Base-by-base conservation (phyloP, 225 moss, liverwort and hornwort genomes). In the Thuidium tamariscinum region DNA sequence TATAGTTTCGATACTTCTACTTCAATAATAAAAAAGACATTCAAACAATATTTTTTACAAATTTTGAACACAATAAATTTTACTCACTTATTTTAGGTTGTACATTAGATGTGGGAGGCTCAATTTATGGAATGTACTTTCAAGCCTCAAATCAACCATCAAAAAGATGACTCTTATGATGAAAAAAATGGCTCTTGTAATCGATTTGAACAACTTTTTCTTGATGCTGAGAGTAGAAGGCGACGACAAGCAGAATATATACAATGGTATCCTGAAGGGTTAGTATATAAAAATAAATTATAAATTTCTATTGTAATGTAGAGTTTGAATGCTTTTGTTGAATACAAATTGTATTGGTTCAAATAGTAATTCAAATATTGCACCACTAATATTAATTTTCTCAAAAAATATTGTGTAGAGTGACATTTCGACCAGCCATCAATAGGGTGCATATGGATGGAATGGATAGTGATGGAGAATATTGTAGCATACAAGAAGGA, bases 41-140 rank as follows among this genome's bases (percentile, higher is more conserved):
- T 27, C 20, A 36, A 62, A 1, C 71, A 32, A 26, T 16, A 37
- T 55, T 16, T 37, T 0, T 37, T 55, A 55, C 1, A 42, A 13
- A 56, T 30, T 65, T 61, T 65, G 16, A 64, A 9, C 0, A 66
- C 7, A 26, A 56, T 34, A 16, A 62, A 39, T 37, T 11, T 52
- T 21, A 39, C 44, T 76, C 15, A 84, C 34, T 8, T 37, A 16
- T 57, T 25, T 71, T 49, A 56, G 32, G 41, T 61, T 29, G 25
- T 84, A 27, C 87, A 36, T 29, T 18, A 98, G 95, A 92, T 98
- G 63, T 98, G 97, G 97, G 96, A 97, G 66, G 89, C 95, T 48
- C 95, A 98, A 90, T 91, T 98, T 83, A 94, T 97, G 93, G 98
- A 98, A 89, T 98, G 98, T 87, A 98, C 98, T 57, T 98, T 98